Evolutionary conservation across 164 flowering plant genomes (phyloP).

Genomic region (Magnolia sinica): DNA sequence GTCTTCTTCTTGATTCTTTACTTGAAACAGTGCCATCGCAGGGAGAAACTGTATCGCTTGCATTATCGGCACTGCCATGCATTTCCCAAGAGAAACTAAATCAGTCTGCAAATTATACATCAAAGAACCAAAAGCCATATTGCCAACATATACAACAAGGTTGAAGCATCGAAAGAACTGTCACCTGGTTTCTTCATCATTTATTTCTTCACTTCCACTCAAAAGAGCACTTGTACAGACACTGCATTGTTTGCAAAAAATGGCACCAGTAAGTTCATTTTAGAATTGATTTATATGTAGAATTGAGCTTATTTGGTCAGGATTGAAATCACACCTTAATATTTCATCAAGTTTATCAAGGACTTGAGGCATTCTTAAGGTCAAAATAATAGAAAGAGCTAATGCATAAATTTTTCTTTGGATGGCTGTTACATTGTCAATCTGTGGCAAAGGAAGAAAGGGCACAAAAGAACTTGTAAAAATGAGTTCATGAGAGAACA

Average conservation of each 20-base stretch:
- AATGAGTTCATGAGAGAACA: background rate
- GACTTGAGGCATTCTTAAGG: conserved; percentile 80
- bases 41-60: conserved; percentile 40
- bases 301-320: background rate
- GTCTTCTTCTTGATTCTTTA: conserved; percentile 74
- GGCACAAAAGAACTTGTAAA: background rate
- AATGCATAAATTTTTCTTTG: conserved; percentile 72
- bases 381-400: conserved; percentile 80
- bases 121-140: background rate
- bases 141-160: background rate
- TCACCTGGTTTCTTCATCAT: conserved; percentile 85
- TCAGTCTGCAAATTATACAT: background rate
- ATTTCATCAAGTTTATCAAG: conserved; percentile 93
- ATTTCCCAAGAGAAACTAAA: background rate
- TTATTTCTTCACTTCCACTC: conserved; percentile 56
- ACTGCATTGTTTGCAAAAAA: conserved; percentile 32
- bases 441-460: conserved; percentile 33
- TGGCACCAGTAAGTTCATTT: conserved; percentile 1
- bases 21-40: conserved; percentile 41
- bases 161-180: background rate
- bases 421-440: conserved; percentile 60
- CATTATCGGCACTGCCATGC: conserved; percentile 48
- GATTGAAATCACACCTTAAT: conserved; percentile 46
- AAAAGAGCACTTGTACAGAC: conserved; percentile 82
- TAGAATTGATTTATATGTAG: background rate